Percentiles rank a stretch among this genome's conserved stretches.
Conservation (phyloP, 140 eudicot genomes). For the Erigeron philadelphicus region DNA sequence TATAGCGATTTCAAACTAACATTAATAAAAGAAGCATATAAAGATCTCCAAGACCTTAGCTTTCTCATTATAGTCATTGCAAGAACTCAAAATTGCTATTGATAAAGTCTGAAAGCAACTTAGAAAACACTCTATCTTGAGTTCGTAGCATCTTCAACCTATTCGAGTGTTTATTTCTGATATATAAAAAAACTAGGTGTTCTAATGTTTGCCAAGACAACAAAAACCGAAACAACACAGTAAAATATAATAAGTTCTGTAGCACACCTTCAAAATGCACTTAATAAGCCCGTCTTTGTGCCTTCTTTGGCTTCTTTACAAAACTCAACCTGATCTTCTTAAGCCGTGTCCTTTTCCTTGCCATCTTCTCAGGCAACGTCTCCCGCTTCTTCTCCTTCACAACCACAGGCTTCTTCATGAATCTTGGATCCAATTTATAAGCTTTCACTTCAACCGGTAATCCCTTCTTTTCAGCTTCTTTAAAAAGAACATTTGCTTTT, state of each 20-base stretch:
- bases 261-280: slow-evolving; percentile 11
- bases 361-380: slow-evolving; percentile 94
- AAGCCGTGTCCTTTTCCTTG: slow-evolving; percentile 68
- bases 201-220: slow-evolving; percentile 24
- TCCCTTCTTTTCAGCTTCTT: slow-evolving; percentile 72
- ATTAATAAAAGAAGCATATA: not conserved
- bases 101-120: slow-evolving; percentile 21
- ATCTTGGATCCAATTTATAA: slow-evolving; percentile 73
- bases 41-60: not conserved
- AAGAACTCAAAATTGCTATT: slow-evolving; percentile 7
- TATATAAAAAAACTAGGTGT: slow-evolving; percentile 11
- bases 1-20: not conserved
- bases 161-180: slow-evolving; percentile 24
- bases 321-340: slow-evolving; percentile 66
- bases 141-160: slow-evolving; percentile 18
- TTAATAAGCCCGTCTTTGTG: slow-evolving; percentile 52
- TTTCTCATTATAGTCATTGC: slow-evolving; percentile 8
- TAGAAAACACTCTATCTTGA: slow-evolving; percentile 13
- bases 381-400: slow-evolving; percentile 80
- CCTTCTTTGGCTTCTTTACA: slow-evolving; percentile 83
- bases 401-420: slow-evolving; percentile 45
- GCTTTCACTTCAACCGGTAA: slow-evolving; percentile 48
- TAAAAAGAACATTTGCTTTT: slow-evolving; percentile 69
- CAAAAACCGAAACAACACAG: slow-evolving; percentile 26
- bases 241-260: slow-evolving; percentile 17